Conservation (phyloP, 208 protist species). For the Wallacemonas sp. region DNA sequence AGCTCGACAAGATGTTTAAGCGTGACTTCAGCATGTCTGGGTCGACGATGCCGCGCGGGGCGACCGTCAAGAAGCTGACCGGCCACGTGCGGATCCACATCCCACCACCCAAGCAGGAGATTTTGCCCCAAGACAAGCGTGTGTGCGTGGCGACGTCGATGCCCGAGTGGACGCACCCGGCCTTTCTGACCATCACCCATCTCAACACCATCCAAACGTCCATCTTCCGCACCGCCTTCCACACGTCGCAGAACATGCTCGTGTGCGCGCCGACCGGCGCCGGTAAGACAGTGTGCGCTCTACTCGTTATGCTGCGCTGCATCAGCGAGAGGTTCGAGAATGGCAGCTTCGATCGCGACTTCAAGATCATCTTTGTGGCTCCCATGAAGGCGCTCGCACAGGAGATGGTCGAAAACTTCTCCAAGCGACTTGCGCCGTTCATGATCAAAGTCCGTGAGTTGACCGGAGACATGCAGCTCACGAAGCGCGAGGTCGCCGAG, state of each 20-base stretch:
- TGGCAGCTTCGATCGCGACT: slow-evolving; percentile 87
- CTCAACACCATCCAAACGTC: slow-evolving; percentile 96
- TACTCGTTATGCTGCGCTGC: slow-evolving; percentile 96
- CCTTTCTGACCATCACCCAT: slow-evolving; percentile 89
- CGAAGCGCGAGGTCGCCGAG: slow-evolving; percentile 94
- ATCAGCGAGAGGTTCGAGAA: slow-evolving; percentile 91
- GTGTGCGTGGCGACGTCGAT: slow-evolving; percentile 78
- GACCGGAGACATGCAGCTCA: slow-evolving; percentile 99
- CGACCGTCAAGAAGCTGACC: slow-evolving; percentile 58
- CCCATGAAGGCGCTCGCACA: slow-evolving; percentile 99
- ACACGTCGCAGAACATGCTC: slow-evolving; percentile 98
- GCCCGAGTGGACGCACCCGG: slow-evolving; percentile 88
- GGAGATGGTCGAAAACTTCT: slow-evolving; percentile 98
- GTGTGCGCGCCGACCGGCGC: slow-evolving; percentile 98
- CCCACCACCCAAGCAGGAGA: slow-evolving; percentile 67
- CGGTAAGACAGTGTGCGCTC: slow-evolving; percentile 98
- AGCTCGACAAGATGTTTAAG: slow-evolving; percentile 86
- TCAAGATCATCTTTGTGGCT: slow-evolving; percentile 99
- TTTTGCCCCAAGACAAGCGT: slow-evolving; percentile 72
- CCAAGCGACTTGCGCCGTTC: slow-evolving; percentile 84
- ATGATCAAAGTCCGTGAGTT: slow-evolving; percentile 95
- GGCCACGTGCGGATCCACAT: slow-evolving; percentile 82
- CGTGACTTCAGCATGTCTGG: slow-evolving; percentile 73
- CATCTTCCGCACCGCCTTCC: slow-evolving; percentile 96
- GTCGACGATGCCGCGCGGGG: slow-evolving; percentile 60